phyloP scores from a whole-genome alignment of 441 rosid species.

The Eutrema salsugineum region DNA sequence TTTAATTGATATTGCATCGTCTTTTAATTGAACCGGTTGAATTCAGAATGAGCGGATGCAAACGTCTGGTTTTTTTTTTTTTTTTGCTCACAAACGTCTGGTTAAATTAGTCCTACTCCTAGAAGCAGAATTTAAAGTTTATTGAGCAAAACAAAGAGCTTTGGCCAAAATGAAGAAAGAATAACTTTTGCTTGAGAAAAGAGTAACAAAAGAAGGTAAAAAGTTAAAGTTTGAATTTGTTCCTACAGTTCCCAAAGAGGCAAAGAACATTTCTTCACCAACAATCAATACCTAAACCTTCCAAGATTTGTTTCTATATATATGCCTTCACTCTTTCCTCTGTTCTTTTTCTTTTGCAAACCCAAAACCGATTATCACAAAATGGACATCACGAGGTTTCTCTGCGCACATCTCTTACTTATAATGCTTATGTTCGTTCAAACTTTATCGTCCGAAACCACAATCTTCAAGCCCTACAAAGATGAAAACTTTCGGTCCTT shows the following conservation, averaged over 20 bases:
- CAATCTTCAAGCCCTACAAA: slow-evolving; percentile 23
- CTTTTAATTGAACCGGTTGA: too few species aligned
- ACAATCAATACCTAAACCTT: slow-evolving; percentile 46
- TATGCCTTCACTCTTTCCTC: background rate
- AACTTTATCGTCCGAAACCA: slow-evolving; percentile 30
- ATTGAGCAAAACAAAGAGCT: slow-evolving; percentile 14
- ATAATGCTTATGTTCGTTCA: slow-evolving; percentile 28
- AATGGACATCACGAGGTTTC: slow-evolving; percentile 39
- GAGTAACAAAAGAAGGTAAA: slow-evolving; percentile 34
- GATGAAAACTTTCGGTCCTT: slow-evolving; percentile 33
- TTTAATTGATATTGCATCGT: too few species aligned
- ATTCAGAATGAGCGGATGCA: too few species aligned
- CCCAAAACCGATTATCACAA: background rate
- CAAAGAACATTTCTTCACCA: slow-evolving; percentile 44
- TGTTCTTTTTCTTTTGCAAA: slow-evolving; percentile 12
- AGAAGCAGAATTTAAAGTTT: slow-evolving; percentile 27
- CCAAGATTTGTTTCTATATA: background rate
- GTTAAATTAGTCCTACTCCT: too few species aligned
- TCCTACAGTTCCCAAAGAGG: slow-evolving; percentile 33
- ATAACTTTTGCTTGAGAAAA: slow-evolving; percentile 42
- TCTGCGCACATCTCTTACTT: slow-evolving; percentile 35
- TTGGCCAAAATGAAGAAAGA: slow-evolving; percentile 37
- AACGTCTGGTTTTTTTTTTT: too few species aligned
- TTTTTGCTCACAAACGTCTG: too few species aligned
- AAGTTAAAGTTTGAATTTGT: slow-evolving; percentile 25